These are phyloP conservation scores for Phycomyces nitens DNA, from an alignment of 192 early-diverging fungal species.

Conservation along the genomic window DNA sequence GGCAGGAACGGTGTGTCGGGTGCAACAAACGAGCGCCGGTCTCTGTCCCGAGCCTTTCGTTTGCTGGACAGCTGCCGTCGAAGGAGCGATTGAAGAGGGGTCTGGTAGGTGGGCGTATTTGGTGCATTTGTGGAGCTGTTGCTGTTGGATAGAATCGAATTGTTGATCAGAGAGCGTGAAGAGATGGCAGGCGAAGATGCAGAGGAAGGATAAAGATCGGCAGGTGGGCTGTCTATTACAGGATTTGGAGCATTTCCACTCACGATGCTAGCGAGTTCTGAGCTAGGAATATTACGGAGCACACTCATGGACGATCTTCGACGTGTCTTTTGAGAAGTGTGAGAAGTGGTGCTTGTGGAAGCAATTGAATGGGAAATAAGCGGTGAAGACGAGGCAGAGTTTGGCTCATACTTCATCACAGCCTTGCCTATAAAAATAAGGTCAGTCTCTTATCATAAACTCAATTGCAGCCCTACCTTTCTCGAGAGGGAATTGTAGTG, in stretches of 20 bases:
- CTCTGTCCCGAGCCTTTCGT: background rate
- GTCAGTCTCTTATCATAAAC: no score
- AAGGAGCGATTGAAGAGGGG: constrained; percentile 16
- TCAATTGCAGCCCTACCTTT: constrained; percentile 17
- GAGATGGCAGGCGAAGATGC: background rate
- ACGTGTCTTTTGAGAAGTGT: constrained; percentile 9
- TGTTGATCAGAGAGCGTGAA: background rate
- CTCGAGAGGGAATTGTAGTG: constrained; percentile 4
- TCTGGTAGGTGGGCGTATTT: constrained; percentile 4
- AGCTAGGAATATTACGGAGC: constrained; percentile 35
- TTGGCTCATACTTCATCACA: background rate
- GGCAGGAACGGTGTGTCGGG: background rate
- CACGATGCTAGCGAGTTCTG: constrained; percentile 36
- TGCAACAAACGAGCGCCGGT: background rate
- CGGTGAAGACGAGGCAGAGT: constrained; percentile 3
- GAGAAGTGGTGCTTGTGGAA: background rate
- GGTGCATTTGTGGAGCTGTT: background rate
- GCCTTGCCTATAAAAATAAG: background rate
- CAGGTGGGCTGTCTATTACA: constrained; percentile 18
- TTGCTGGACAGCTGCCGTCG: constrained; percentile 18
- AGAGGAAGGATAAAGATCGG: background rate
- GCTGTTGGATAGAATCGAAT: background rate
- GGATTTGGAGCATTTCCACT: constrained; percentile 35
- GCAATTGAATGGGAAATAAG: background rate
- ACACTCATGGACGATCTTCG: constrained; percentile 37